phyloP scores from a whole-genome alignment of 257 asterid genomes.

The Eustoma russellianum region DNA sequence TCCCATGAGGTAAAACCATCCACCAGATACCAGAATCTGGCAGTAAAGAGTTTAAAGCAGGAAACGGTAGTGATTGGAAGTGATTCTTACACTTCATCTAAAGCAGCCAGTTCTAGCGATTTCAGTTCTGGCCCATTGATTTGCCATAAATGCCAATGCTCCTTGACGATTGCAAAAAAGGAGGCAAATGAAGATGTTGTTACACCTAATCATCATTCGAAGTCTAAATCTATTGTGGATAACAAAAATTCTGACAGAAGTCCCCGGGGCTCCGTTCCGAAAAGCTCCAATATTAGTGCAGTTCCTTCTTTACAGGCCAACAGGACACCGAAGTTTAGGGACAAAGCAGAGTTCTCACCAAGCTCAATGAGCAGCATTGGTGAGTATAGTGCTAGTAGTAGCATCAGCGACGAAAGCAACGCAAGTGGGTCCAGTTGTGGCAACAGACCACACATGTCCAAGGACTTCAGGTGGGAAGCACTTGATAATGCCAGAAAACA shows the following conservation, averaged over 20 bases:
- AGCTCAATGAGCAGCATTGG: slow-evolving; percentile 85
- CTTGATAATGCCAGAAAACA: slow-evolving; percentile 42
- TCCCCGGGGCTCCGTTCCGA: slow-evolving; percentile 13
- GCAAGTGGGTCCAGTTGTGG: slow-evolving; percentile 53
- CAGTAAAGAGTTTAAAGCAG: slow-evolving; percentile 45
- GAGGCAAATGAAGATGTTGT: slow-evolving; percentile 22
- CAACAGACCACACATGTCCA: slow-evolving; percentile 88
- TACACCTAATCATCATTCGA: slow-evolving; percentile 12
- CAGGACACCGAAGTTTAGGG: slow-evolving; percentile 28
- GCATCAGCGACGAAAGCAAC: slow-evolving; percentile 77
- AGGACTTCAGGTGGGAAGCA: slow-evolving; percentile 72
- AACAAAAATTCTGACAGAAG: slow-evolving; percentile 16
- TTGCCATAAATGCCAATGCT: slow-evolving; percentile 83
- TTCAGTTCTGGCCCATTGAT: slow-evolving; percentile 28
- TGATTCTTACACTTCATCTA: slow-evolving; percentile 17
- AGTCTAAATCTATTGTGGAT: slow-evolving; percentile 14
- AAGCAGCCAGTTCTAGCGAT: slow-evolving; percentile 17
- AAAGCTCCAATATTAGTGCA: slow-evolving; percentile 19
- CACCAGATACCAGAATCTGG: slow-evolving; percentile 40
- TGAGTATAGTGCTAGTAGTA: slow-evolving; percentile 75
- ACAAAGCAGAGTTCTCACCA: slow-evolving; percentile 62
- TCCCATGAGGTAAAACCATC: slow-evolving; percentile 51
- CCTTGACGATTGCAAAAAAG: slow-evolving; percentile 32
- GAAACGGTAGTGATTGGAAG: slow-evolving; percentile 18
- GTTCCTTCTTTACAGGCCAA: slow-evolving; percentile 23